Evolutionary conservation across 805 yeast genomes (phyloP), one percentile per base, ranked within the genome.

Genomic region (Ogataea methanolica): DNA sequence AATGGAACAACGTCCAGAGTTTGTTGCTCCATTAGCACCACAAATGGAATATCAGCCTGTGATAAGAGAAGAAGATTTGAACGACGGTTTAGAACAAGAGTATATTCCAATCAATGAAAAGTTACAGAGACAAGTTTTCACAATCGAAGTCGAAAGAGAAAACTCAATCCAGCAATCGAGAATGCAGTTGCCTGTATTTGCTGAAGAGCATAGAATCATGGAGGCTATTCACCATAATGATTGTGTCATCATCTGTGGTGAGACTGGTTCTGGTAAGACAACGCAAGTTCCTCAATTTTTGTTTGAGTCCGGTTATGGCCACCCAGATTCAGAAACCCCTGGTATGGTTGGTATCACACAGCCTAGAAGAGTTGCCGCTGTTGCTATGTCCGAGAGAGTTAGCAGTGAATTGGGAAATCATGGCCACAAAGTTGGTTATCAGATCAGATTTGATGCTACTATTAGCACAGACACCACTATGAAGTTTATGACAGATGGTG

Each of bases 311-410:
- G 98, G 98, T 1, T 92, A 85, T 61, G 97, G 97, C 5, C 65
- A 69, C 39, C 55, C 63, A 6, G 74, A 75, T 7, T 70, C 80
- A 6, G 80, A 80, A 7, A 79, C 82, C 12, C 92, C 96, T 0
- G 98, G 98, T 1, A 85, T 92, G 91, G 88, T 94, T 58, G 99
- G 97, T 48, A 75, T 94, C 22, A 94, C 99, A 0, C 99, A 94
- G 68, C 96, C 96, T 2, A 79, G 96, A 74, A 79, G 96, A 68
- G 96, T 88, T 48, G 96, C 96, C 5, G 95, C 96, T 1, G 90
- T 89, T 17, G 85, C 96, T 11, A 88, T 89, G 95, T 86, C 96
- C 1, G 76, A 78, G 41, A 80, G 96, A 70, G 95, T 89, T 15
- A 73, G 81, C 2, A 73, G 74, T 41, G 96, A 89, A 61, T 65